Evolutionary conservation across 495 filamentous ascomycete species (phyloP), one percentile per base, ranked within the genome.

Genomic region (Annulohypoxylon stygium): DNA sequence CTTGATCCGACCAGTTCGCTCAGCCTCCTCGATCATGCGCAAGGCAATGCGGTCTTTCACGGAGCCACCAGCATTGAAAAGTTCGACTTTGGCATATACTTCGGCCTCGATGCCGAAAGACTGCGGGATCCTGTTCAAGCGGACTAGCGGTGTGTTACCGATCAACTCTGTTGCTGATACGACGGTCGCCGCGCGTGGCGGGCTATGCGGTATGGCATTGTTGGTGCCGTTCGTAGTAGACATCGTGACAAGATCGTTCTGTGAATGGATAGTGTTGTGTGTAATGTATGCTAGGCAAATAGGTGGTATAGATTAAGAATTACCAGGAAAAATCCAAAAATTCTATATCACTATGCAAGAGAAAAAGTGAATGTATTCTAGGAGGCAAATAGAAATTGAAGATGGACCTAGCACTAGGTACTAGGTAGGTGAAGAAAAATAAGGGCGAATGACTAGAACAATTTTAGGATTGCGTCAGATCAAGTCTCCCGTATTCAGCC

Each of bases 31-130:
- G 70, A 99, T 92, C 96, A 99, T 99, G 76, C 97, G 93, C 77
- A 96, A 82, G 18, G 96, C 96, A 80, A 99, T 98, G 65, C 96
- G 89, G 81, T 99, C 96, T 81, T 99, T 99, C 75, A 99, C 94
- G 81, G 93, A 97, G 62, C 96, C 96, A 72, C 97, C 96, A 8
- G 97, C 95, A 86, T 97, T 98, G 88, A 98, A 98, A 67, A 93
- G 92, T 80, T 99, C 96, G 62, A 94, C 87, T 80, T 99, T 99
- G 55, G 93, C 97, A 82, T 95, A 99, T 39, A 99, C 90, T 45
- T 93, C 91, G 65, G 90, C 90, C 79, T 97, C 89, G 76, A 99
- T 94, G 39, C 94, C 94, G 8, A 97, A 82, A 61, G 91, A 93
- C 76, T 95, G 92, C 7, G 96, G 97, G 70, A 99, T 88, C 77